A percentile compares a stretch with the other conserved stretches of the same genome.
These are phyloP conservation scores for Corrigiola litoralis DNA, from an alignment of 179 eudicot species.

Conservation along the genomic window DNA sequence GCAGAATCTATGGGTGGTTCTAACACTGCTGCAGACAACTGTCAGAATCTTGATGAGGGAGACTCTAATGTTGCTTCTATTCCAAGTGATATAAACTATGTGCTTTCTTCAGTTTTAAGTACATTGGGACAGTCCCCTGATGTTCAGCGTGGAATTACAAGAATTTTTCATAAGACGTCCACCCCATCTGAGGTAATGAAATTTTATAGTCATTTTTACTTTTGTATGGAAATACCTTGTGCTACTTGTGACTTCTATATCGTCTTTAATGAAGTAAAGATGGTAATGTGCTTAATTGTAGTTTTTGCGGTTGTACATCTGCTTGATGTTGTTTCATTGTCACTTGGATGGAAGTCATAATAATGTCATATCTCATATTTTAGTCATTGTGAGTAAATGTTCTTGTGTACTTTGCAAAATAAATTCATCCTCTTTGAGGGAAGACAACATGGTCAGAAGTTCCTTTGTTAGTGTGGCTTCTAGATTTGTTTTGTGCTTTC, in stretches of 20 bases:
- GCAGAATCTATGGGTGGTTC: constrained; percentile 59
- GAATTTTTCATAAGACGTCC: constrained; percentile 87
- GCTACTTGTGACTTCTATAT: background rate
- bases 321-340: background rate
- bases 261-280: background rate
- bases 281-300: constrained; percentile 5
- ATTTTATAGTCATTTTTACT: background rate
- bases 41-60: constrained; percentile 19
- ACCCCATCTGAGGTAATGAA: constrained; percentile 76
- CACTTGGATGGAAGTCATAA: background rate
- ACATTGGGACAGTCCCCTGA: constrained; percentile 65
- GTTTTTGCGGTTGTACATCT: background rate
- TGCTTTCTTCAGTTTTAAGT: constrained; percentile 68
- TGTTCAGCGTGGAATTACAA: constrained; percentile 89
- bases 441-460: background rate
- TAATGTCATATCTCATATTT: background rate
- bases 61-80: constrained; percentile 21
- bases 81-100: constrained; percentile 45
- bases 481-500: background rate
- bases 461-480: background rate
- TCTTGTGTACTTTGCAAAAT: background rate
- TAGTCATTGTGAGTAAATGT: background rate
- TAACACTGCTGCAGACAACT: constrained; percentile 31
- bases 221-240: background rate
- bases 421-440: background rate